A percentile compares a stretch with the other conserved stretches of the same genome.
These are phyloP conservation scores for Penicillium steckii DNA, from an alignment of 495 filamentous ascomycete species.

Conservation along the genomic window DNA sequence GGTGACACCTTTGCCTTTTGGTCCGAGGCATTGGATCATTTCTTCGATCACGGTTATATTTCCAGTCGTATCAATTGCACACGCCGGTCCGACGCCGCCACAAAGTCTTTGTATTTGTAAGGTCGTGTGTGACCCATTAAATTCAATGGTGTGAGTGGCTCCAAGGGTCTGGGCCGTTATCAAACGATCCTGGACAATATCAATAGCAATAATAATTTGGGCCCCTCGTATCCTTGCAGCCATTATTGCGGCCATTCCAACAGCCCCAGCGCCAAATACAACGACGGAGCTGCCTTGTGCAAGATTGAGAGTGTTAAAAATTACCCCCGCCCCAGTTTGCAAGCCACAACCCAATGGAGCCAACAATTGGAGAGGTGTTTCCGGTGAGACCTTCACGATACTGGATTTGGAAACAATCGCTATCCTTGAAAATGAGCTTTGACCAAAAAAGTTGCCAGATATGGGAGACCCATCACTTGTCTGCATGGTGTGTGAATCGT, in stretches of 20 bases:
- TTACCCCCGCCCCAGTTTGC: constrained; percentile 39
- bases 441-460: not conserved
- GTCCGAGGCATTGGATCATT: constrained; percentile 12
- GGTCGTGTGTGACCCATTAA: not conserved
- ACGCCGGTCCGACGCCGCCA: constrained; percentile 7
- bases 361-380: constrained; percentile 22
- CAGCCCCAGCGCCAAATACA: constrained; percentile 35
- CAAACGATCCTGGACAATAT: constrained; percentile 31
- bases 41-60: constrained; percentile 13
- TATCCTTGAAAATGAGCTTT: not conserved
- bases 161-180: constrained; percentile 37
- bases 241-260: constrained; percentile 40
- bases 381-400: constrained; percentile 41
- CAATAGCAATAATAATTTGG: constrained; percentile 35
- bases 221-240: constrained; percentile 17
- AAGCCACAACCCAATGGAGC: constrained; percentile 43
- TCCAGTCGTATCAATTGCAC: constrained; percentile 19
- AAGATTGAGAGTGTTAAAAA: constrained; percentile 32
- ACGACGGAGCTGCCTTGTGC: constrained; percentile 18
- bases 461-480: not conserved
- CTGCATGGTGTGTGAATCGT: not conserved
- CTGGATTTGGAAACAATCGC: not conserved
- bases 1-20: constrained; percentile 9
- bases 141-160: constrained; percentile 34
- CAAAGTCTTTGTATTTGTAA: constrained; percentile 1